These are phyloP conservation scores for Paraurostyla sp. DNA, from an alignment of 73 alveolate genomes.

Conservation along the genomic window DNA sequence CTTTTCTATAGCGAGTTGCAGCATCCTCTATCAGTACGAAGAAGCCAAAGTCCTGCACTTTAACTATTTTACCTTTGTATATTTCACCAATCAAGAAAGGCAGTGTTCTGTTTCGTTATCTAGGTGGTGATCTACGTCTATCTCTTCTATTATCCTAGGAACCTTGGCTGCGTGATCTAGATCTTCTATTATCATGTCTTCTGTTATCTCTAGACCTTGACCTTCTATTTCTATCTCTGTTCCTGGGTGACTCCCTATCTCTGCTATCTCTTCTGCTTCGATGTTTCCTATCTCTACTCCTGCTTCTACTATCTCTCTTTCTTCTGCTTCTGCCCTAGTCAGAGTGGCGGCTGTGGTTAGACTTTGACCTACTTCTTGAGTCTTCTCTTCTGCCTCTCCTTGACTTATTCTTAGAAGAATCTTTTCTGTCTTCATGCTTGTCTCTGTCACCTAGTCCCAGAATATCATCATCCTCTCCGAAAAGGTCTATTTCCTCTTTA, in stretches of 20 bases:
- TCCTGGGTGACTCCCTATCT: background rate
- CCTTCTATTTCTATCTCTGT: constrained; percentile 63
- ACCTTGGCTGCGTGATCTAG: constrained; percentile 8
- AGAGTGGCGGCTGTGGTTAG: background rate
- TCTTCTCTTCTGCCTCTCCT: background rate
- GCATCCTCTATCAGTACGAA: constrained; percentile 87
- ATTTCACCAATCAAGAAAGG: constrained; percentile 74
- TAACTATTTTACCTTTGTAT: constrained; percentile 88
- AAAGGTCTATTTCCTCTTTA: constrained; percentile 55
- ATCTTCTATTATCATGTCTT: constrained; percentile 59
- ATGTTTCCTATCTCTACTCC: background rate
- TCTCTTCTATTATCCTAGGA: constrained; percentile 20
- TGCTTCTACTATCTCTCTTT: background rate
- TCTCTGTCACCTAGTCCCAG: constrained; percentile 26
- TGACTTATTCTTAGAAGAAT: background rate
- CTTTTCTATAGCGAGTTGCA: constrained; percentile 79
- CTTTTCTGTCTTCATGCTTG: constrained; percentile 14
- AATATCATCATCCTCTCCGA: too few relatives aligned
- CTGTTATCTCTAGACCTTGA: background rate
- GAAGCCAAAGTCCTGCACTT: constrained; percentile 92
- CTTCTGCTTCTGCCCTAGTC: background rate
- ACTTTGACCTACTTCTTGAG: background rate
- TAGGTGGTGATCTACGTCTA: constrained; percentile 50
- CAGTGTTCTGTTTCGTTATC: background rate
- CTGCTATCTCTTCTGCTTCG: background rate